A percentile compares a stretch with the other conserved stretches of the same genome.
Evolutionary conservation across 2,329 filamentous ascomycete genomes (phyloP).

Genomic region (Claviceps spartinae): DNA sequence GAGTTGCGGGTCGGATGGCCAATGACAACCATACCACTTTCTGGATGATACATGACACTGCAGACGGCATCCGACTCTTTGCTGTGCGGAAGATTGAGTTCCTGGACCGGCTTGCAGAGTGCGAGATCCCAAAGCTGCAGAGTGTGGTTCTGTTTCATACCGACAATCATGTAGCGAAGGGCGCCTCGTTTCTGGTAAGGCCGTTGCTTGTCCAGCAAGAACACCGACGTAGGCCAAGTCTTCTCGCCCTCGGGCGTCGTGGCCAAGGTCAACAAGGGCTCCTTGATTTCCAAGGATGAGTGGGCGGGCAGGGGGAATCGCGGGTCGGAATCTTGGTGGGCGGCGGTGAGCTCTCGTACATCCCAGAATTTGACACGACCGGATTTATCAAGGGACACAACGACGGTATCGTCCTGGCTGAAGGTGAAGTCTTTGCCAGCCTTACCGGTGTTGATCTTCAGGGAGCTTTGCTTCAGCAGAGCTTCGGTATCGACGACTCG

Average conservation of each 20-base stretch:
- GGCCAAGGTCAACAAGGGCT: slow-evolving; percentile 73
- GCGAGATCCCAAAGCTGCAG: slow-evolving; percentile 97
- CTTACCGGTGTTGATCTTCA: slow-evolving; percentile 95
- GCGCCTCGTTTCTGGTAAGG: slow-evolving; percentile 84
- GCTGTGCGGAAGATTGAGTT: slow-evolving; percentile 89
- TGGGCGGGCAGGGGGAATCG: slow-evolving; percentile 39
- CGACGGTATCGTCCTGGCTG: slow-evolving; percentile 87
- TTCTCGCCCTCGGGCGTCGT: slow-evolving; percentile 83
- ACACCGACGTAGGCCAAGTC: slow-evolving; percentile 90
- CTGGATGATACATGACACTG: slow-evolving; percentile 87
- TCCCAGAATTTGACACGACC: slow-evolving; percentile 98
- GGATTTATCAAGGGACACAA: slow-evolving; percentile 93
- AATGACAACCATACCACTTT: slow-evolving; percentile 84
- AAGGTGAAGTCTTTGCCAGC: slow-evolving; percentile 97
- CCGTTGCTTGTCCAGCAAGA: slow-evolving; percentile 91
- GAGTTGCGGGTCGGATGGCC: slow-evolving; percentile 95
- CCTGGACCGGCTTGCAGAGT: slow-evolving; percentile 87
- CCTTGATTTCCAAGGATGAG: slow-evolving; percentile 61
- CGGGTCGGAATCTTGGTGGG: slow-evolving; percentile 36
- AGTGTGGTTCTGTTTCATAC: slow-evolving; percentile 98
- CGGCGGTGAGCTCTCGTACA: slow-evolving; percentile 59
- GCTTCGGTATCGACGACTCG: slow-evolving; percentile 73
- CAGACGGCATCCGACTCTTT: slow-evolving; percentile 97
- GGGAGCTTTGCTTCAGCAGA: slow-evolving; percentile 70
- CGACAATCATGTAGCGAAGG: slow-evolving; percentile 87